These are phyloP conservation scores for Solanum arcanum DNA, from an alignment of 257 asterid genomes.

Conservation along the genomic window DNA sequence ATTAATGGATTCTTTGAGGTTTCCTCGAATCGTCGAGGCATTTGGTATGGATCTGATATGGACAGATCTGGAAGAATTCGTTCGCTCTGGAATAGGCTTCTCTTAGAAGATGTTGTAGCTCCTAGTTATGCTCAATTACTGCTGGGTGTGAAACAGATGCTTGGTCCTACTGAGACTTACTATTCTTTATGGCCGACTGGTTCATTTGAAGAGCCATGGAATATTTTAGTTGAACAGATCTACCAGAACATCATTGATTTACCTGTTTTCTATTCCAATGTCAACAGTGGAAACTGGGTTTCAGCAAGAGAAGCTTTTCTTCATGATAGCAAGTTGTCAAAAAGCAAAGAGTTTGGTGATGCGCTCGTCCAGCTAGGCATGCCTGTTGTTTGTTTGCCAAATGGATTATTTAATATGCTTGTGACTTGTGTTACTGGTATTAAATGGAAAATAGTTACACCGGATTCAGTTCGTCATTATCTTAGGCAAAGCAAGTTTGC, in stretches of 20 bases:
- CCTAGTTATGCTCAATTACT: constrained; percentile 66
- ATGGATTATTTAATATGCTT: constrained; percentile 54
- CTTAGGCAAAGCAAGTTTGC: constrained; percentile 38
- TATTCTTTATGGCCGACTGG: constrained; percentile 92
- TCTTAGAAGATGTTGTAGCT: constrained; percentile 78
- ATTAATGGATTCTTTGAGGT: constrained; percentile 91
- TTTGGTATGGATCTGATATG: constrained; percentile 99
- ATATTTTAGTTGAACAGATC: constrained; percentile 55
- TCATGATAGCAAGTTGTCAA: constrained; percentile 42
- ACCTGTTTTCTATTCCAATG: constrained; percentile 60
- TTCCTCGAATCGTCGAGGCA: constrained; percentile 95
- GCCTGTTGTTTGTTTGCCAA: constrained; percentile 81
- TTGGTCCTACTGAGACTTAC: constrained; percentile 53
- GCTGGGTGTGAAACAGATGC: constrained; percentile 38
- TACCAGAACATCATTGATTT: constrained; percentile 45
- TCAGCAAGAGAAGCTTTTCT: constrained; percentile 71
- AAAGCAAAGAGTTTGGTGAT: constrained; percentile 49
- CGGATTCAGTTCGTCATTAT: constrained; percentile 71
- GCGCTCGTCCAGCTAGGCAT: constrained; percentile 75
- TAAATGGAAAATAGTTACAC: constrained; percentile 65
- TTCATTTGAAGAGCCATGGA: constrained; percentile 92
- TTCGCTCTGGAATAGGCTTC: constrained; percentile 94
- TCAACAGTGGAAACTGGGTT: constrained; percentile 80
- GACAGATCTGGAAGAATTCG: constrained; percentile 94
- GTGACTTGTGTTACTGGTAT: constrained; percentile 34